Percentiles rank a stretch among this genome's conserved stretches.
Evolutionary conservation across 179 eudicot species (phyloP).

Genomic region (Vitellaria paradoxa): DNA sequence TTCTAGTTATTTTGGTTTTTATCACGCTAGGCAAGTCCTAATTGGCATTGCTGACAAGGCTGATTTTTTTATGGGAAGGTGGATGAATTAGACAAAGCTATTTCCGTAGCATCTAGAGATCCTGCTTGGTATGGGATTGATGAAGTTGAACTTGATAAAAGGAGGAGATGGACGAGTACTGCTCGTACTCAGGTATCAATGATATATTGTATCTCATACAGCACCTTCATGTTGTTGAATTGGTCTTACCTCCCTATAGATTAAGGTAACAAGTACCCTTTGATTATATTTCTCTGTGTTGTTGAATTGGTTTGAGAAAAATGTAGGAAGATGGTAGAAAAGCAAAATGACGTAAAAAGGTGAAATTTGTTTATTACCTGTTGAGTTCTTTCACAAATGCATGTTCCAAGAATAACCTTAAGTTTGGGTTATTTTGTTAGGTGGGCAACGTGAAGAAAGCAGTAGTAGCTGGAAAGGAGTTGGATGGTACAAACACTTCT

Average conservation of each 20-base stretch:
- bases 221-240: not conserved
- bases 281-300: no score
- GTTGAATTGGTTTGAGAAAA: not conserved
- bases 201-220: not conserved
- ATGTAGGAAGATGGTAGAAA: no score
- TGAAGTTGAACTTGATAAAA: conserved; percentile 63
- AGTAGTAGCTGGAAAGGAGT: conserved; percentile 50
- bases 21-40: not conserved
- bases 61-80: conserved; percentile 71
- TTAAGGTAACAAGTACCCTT: no score
- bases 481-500: conserved; percentile 49
- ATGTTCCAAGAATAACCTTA: not conserved
- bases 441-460: conserved; percentile 72
- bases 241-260: no score
- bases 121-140: conserved; percentile 64
- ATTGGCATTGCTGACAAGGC: conserved; percentile 28
- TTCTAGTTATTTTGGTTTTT: not conserved
- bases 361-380: no score
- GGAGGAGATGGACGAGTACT: conserved; percentile 79
- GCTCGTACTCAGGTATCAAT: conserved; percentile 76
- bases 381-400: no score
- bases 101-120: conserved; percentile 68
- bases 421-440: conserved; percentile 38
- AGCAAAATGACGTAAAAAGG: no score
- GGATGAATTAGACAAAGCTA: conserved; percentile 83